phyloP scores from a whole-genome alignment of 2,329 filamentous ascomycete species.

The Cyphellophora europaea region DNA sequence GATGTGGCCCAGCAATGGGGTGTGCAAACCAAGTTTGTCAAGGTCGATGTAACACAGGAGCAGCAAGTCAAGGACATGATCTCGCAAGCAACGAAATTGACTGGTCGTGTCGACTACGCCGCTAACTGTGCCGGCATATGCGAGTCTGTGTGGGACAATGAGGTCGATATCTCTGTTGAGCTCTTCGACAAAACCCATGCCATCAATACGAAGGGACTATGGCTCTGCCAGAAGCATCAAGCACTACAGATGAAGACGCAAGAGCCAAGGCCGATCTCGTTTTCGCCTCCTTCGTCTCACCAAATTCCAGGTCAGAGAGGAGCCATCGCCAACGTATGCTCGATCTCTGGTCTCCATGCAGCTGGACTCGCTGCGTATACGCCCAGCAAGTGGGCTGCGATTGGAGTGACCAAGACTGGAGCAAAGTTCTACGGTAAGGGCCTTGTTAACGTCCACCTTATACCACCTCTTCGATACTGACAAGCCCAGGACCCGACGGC shows the following conservation, averaged over 20 bases:
- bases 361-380: slow-evolving; percentile 11
- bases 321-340: slow-evolving; percentile 12
- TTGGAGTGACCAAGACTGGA: slow-evolving; percentile 13
- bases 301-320: slow-evolving; percentile 11
- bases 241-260: slow-evolving; percentile 12
- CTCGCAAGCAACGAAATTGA: slow-evolving; percentile 6
- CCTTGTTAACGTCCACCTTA: background rate
- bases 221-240: slow-evolving; percentile 12
- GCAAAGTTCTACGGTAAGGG: slow-evolving; percentile 10
- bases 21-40: slow-evolving; percentile 11
- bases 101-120: slow-evolving; percentile 12
- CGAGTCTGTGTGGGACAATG: slow-evolving; percentile 10
- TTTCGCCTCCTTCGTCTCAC: slow-evolving; percentile 4
- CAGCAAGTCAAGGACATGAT: slow-evolving; percentile 11
- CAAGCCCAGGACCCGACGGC: slow-evolving; percentile 5
- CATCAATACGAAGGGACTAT: slow-evolving; percentile 11
- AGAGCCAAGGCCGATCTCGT: slow-evolving; percentile 7
- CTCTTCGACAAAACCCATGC: slow-evolving; percentile 8
- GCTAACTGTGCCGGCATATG: slow-evolving; percentile 14
- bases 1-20: slow-evolving; percentile 9
- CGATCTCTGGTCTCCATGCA: slow-evolving; percentile 9
- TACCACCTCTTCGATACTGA: background rate
- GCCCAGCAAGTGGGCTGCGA: slow-evolving; percentile 10
- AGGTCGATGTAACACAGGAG: slow-evolving; percentile 13
- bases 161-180: slow-evolving; percentile 11